Base-by-base conservation (phyloP, 1,139 yeast genomes). In the Lodderomyces theae region DNA sequence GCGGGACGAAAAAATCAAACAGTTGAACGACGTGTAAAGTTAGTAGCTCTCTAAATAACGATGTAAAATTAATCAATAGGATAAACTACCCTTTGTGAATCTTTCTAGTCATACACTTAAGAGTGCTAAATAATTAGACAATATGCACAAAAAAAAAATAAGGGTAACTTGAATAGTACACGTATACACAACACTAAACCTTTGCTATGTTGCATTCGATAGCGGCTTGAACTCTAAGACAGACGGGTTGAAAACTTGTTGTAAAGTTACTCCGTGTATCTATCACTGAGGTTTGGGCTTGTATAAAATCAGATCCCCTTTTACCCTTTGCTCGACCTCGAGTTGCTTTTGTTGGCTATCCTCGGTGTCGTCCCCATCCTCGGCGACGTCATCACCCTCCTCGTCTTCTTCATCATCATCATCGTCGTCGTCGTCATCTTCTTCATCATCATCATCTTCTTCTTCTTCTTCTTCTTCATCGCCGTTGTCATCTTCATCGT, bases 401-500 rank as follows among this genome's bases (percentile, higher is more conserved):
- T 42, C 64, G 9, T 43, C 41, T 11, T 42, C 47, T n/a, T 40
- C 41, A 7, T 38, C 48, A 7, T 43, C 47, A 5, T 42, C 46
- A 3, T 40, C 43, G 2, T 37, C 46, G 7, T 38, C 68, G 6
- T 60, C 66, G n/a, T 56, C 63, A 2, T 42, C 64, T 8, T 63
- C 69, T 13, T 66, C 71, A 4, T 64, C 67, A 22, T 66, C 72
- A 18, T 66, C 72, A 10, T 63, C 72, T 12, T 66, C 72, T 16
- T 66, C 72, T 9, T 63, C 72, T 12, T 63, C 72, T 21, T 65
- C 72, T 7, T 65, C 72, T 16, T 67, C 69, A 24, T 66, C 72
- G 11, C 68, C 75, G 13, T 71, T 75, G 18, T 69, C 74, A 13
- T 67, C 73, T 16, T 69, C 74, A n/a, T 69, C 72, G 10, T 66